Conservation (phyloP, 176 grass and related monocot genomes). For the Pharus latifolius region DNA sequence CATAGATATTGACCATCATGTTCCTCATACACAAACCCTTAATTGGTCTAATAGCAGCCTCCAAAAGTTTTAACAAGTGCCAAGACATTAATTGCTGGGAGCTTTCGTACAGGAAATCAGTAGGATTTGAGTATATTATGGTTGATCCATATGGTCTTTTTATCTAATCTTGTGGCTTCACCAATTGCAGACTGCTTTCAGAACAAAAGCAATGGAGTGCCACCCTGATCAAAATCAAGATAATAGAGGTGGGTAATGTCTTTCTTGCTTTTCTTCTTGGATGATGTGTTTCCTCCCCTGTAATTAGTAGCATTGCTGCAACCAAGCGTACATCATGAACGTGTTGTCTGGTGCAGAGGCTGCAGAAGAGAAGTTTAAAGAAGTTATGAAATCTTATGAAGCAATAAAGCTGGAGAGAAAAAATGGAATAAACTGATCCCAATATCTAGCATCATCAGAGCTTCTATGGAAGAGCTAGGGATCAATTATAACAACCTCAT, state of each 20-base stretch:
- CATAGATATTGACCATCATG: no score
- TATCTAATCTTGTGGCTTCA: slow-evolving; percentile 7
- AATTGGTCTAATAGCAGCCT: no score
- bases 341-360: slow-evolving; percentile 37
- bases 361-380: slow-evolving; percentile 88
- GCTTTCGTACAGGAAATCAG: background rate
- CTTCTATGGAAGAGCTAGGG: background rate
- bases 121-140: background rate
- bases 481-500: background rate
- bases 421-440: slow-evolving; percentile 29
- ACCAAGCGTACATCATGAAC: background rate
- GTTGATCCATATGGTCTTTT: slow-evolving; percentile 1
- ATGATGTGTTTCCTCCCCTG: background rate
- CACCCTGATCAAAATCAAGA: slow-evolving; percentile 99
- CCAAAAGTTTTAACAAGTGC: background rate
- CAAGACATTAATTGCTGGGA: background rate
- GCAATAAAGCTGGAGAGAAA: slow-evolving; percentile 84
- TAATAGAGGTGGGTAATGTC: slow-evolving; percentile 46
- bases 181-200: slow-evolving; percentile 73
- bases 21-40: no score
- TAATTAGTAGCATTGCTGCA: background rate
- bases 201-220: slow-evolving; percentile 92
- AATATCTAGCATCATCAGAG: background rate
- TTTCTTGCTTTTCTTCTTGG: background rate
- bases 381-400: slow-evolving; percentile 82